Base-by-base conservation (phyloP, 139 green algal species). In the Chlorella sp. region DNA sequence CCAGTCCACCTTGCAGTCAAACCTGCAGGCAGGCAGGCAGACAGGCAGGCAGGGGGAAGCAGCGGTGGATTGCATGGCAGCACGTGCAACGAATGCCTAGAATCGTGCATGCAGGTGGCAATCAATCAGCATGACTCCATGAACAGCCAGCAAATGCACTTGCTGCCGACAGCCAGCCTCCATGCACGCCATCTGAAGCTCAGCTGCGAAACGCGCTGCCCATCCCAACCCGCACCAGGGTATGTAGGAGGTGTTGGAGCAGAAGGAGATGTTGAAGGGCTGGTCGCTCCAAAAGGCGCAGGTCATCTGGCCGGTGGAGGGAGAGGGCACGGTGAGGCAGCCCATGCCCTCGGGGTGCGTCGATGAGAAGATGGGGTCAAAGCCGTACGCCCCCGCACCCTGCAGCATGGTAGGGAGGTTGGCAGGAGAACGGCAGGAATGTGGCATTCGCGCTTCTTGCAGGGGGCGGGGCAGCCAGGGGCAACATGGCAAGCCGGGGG, bases 1-100 rank as follows among this genome's bases (percentile, higher is more conserved):
- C 76, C 76, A 82, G 25, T 63, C 60, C 60, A 72, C 34, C 3
- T 23, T n/a, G 76, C 76, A 82, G 60, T 82, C 60, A 41, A 82
- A 82, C 76, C 60, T 72, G 51, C 51, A 21, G 13, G 51, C 15
- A 21, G 51, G 51, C 51, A 60, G 44, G 44, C 11, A 36, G 64
- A 0, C 0, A 20, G 34, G 26, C 4, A 2, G 9, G 64, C 26
- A 41, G 32, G 12, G 32, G 7, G 32, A 72, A 21, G 30, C 15
- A 1, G 36, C 9, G 36, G 65, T 18, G 28, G 3, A 30, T 17
- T 39, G 64, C 11, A 11, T 20, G 21, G 60, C 60, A 67, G 60
- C 20, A 32, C 28, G 9, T 4, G 25, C 60, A 30, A 21, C 25
- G 9, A 30, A 30, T 16, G 60, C 25, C 60, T 16, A n/a, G n/a